Conservation (phyloP, 2,329 filamentous ascomycete species). For the Dactylellina leptospora region DNA sequence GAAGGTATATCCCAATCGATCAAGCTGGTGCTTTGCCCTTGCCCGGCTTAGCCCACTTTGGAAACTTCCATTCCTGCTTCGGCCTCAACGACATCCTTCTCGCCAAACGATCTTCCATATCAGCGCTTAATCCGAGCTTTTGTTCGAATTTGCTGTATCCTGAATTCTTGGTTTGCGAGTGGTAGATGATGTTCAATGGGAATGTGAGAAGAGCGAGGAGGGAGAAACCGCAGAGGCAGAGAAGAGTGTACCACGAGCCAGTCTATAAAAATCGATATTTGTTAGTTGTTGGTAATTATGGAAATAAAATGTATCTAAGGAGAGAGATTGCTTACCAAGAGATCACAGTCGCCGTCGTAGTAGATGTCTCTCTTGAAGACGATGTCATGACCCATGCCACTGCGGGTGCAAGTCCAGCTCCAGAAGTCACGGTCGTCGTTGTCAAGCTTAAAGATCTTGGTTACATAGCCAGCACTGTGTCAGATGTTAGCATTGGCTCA, state of each 20-base stretch:
- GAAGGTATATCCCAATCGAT: too few relatives aligned
- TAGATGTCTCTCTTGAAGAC: constrained; percentile 52
- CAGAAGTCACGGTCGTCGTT: constrained; percentile 52
- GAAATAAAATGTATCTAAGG: neutral
- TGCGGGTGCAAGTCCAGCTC: constrained; percentile 47
- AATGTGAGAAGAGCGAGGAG: constrained; percentile 43
- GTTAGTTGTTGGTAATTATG: neutral
- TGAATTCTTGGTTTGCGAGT: constrained; percentile 44
- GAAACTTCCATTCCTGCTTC: constrained; percentile 39
- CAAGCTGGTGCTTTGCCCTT: neutral
- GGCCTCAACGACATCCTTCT: constrained; percentile 21
- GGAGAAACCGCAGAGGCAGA: constrained; percentile 48
- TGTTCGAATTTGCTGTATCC: constrained; percentile 52
- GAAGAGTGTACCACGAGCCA: constrained; percentile 48
- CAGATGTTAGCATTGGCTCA: constrained; percentile 8
- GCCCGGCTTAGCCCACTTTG: constrained; percentile 39
- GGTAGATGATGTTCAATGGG: constrained; percentile 51
- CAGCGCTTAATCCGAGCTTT: constrained; percentile 28
- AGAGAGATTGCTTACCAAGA: constrained; percentile 30
- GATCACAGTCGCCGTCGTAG: constrained; percentile 51
- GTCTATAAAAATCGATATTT: constrained; percentile 14
- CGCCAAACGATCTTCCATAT: constrained; percentile 29
- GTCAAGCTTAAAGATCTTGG: constrained; percentile 47
- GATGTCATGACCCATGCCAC: constrained; percentile 47
- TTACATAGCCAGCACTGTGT: constrained; percentile 48